Evolutionary conservation across 2,329 filamentous ascomycete species (phyloP), one percentile per base, ranked within the genome.

Genomic region (Rutstroemia sp.): DNA sequence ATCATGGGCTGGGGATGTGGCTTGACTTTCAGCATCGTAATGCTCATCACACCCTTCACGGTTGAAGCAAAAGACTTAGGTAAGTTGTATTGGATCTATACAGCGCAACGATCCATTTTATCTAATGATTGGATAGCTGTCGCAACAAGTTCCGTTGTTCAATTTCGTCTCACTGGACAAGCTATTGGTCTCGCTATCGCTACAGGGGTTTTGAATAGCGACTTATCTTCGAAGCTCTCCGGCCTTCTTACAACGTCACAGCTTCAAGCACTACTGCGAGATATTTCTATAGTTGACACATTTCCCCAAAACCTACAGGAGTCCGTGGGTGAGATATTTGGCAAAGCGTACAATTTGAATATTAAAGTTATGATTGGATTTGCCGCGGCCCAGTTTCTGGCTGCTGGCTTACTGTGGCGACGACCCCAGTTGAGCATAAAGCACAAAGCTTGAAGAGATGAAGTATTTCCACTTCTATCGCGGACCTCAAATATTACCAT

Each of bases 1-100:
- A 70, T 83, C 4, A 79, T 83, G 41, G 81, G 81, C 1, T 68
- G 83, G 0, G 81, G 81, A 0, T 78, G 82, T 10, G 81, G 81
- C 0, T 73, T 84, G 9, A 38, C 49, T 10, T 49, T 62, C 8
- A 60, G 46, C 14, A 83, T 83, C 56, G 76, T 83, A 64, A 79
- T 79, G 6, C 78, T 77, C 45, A 73, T 82, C 16, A 74, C 81
- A 41, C 70, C 72, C 18, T 42, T 42, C 18, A 42, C 39, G 18
- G 73, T 47, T 6, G 45, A 25, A 14, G n/a, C 19, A 23, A 47
- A 47, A 27, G 25, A 47, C n/a, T 27, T 47, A 27, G 45, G 45
- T 47, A 47, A 19, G 18, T 27, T 16, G n/a, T 7, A 42, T 14
- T 19, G 14, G 8, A 10, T 1, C 18, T 42, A 42, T 19, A 19